phyloP scores from a whole-genome alignment of 2,329 filamentous ascomycete species.

The Colletotrichum graminicola region DNA sequence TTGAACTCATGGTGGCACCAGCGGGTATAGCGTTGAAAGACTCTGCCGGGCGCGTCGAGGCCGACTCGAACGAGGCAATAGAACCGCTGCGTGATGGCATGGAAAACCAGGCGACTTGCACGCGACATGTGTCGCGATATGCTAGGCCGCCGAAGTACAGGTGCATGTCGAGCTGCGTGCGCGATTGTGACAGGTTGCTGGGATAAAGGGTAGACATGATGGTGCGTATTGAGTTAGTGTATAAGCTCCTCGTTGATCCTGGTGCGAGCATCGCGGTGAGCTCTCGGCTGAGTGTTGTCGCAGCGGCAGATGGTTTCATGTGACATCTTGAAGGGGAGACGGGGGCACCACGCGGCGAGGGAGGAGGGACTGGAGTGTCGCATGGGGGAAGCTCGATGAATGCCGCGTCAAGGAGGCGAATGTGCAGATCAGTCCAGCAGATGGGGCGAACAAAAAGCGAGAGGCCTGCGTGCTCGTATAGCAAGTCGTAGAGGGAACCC shows the following conservation, averaged over 20 bases:
- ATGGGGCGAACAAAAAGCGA: conserved; percentile 66
- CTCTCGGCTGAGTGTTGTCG: conserved; percentile 57
- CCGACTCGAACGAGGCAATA: conserved; percentile 50
- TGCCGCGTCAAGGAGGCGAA: conserved; percentile 59
- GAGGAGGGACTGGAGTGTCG: conserved; percentile 55
- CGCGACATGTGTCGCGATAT: conserved; percentile 60
- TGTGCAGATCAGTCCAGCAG: conserved; percentile 67
- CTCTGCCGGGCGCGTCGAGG: conserved; percentile 53
- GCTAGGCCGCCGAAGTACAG: conserved; percentile 62
- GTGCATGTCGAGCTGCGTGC: conserved; percentile 54
- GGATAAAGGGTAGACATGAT: conserved; percentile 62
- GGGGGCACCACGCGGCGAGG: conserved; percentile 45
- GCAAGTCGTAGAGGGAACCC: conserved; percentile 65
- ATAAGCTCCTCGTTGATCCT: conserved; percentile 49
- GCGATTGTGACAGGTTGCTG: conserved; percentile 47
- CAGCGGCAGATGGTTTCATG: conserved; percentile 56
- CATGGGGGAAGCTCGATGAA: conserved; percentile 60
- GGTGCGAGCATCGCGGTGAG: conserved; percentile 58
- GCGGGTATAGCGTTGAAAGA: conserved; percentile 45
- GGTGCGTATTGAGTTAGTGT: conserved; percentile 57
- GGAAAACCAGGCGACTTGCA: conserved; percentile 64
- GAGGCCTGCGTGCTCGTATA: conserved; percentile 61
- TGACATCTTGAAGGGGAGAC: conserved; percentile 53
- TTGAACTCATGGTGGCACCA: conserved; percentile 4
- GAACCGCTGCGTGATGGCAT: conserved; percentile 40